Evolutionary conservation across 208 protist species (phyloP), one percentile per base, ranked within the genome.

Genomic region (Leishmania turanica): DNA sequence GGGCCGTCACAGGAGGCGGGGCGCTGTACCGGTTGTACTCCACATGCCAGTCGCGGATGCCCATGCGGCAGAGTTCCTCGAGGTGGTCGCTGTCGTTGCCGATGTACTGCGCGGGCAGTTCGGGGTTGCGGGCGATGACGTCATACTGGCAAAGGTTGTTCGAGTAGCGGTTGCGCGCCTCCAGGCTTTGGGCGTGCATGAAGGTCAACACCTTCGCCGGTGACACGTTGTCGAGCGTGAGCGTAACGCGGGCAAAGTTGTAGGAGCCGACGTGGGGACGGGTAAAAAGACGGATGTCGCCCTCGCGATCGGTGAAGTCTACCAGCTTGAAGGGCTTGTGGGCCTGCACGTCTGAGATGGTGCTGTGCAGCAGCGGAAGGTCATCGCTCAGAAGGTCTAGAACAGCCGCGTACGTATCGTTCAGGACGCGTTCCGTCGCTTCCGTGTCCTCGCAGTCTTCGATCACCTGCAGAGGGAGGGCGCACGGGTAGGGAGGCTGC

Each of bases 401-500:
- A n/a, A 89, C 84, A 34, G 87, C 85, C 7, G 66, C 84, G 76
- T 89, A 93, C 27, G 86, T 90, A 69, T 79, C 82, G 82, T 93
- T 91, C 45, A 93, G 83, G 7, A 97, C 77, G 34, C 79, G 80
- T 40, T 94, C 83, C 31, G 92, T 83, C 19, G 82, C 45, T 3
- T 66, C 73, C 9, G 74, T 75, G 86, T 96, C 92, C 49, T 91
- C 75, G 60, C 75, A 34, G 84, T 87, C 81, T 15, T 92, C 84
- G 54, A 97, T 85, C 24, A 84, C 83, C 27, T 88, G 85, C 66
- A 96, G 85, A 7, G 94, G 94, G n/a, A 95, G 71, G 8, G 94
- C 90, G 73, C 94, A 97, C 19, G 94, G 92, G 82, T 97, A 97
- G 24, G 94, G 91, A 0, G 94, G 94, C 82, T 96, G 88, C 45